A percentile compares a stretch with the other conserved stretches of the same genome.
These are phyloP conservation scores for Gnaphalium uliginosum DNA, from an alignment of 129 eudicot species.

Conservation along the genomic window DNA sequence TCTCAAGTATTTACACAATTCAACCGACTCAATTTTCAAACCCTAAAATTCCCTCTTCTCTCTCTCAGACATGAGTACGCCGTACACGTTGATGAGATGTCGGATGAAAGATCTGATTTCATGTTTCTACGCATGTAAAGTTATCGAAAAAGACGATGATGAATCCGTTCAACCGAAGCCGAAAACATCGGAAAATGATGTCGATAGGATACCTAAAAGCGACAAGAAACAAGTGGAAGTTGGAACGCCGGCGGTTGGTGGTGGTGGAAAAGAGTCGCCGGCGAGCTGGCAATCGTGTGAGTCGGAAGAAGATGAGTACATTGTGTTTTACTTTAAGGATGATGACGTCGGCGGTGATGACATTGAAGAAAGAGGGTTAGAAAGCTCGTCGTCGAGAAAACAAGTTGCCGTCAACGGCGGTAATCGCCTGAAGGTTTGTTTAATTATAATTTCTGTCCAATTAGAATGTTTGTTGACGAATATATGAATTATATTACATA, in stretches of 20 bases:
- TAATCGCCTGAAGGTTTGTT: constrained; percentile 42
- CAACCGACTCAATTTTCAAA: constrained; percentile 26
- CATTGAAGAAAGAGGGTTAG: constrained; percentile 30
- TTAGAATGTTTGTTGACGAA: not conserved
- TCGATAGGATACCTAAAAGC: constrained; percentile 10
- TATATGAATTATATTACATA: not conserved
- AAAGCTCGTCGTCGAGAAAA: constrained; percentile 18
- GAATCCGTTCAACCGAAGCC: not conserved
- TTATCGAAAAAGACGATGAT: constrained; percentile 42
- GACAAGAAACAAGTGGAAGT: constrained; percentile 18
- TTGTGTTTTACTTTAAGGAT: constrained; percentile 69
- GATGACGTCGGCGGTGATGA: constrained; percentile 45
- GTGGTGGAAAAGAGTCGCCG: constrained; percentile 36
- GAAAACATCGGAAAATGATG: not conserved
- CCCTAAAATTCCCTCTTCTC: constrained; percentile 26
- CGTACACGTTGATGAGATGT: constrained; percentile 43
- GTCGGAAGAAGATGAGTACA: constrained; percentile 68
- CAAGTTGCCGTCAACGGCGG: not conserved
- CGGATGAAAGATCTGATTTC: constrained; percentile 52
- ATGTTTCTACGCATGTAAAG: constrained; percentile 52
- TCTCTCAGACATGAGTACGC: constrained; percentile 42
- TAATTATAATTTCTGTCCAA: not conserved
- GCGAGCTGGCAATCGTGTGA: constrained; percentile 44
- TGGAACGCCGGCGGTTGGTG: constrained; percentile 23
- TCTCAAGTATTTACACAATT: constrained; percentile 20